These are phyloP conservation scores for Apiospora saccharicola DNA, from an alignment of 2,329 filamentous ascomycete species.

Conservation along the genomic window DNA sequence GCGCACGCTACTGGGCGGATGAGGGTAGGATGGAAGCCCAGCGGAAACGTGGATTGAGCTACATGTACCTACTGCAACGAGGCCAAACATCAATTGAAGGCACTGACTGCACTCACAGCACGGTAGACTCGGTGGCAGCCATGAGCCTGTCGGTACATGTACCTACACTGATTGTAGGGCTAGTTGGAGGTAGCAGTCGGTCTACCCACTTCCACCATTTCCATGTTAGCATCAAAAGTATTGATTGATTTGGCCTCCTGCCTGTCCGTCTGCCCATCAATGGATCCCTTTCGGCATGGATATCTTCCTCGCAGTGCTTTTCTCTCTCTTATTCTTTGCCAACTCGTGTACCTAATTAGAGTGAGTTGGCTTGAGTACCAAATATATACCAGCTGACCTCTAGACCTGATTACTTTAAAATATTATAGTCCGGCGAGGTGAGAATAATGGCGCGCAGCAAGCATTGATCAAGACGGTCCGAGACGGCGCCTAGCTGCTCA, in stretches of 20 bases:
- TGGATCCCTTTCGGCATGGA: too few species aligned
- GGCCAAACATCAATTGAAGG: background rate
- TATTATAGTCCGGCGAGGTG: background rate
- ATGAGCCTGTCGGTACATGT: too few species aligned
- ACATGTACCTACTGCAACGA: background rate
- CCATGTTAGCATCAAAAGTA: too few species aligned
- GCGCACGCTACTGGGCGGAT: slow-evolving; percentile 12
- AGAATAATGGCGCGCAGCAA: background rate
- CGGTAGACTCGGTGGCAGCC: too few species aligned
- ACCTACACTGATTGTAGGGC: too few species aligned
- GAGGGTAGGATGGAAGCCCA: slow-evolving; percentile 2
- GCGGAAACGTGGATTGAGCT: slow-evolving; percentile 11
- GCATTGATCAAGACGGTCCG: slow-evolving; percentile 17
- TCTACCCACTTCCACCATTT: background rate
- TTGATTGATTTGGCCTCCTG: background rate
- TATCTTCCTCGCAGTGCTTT: too few species aligned
- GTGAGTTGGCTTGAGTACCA: background rate
- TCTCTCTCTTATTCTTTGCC: background rate
- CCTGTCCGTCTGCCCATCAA: background rate
- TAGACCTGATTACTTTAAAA: too few species aligned
- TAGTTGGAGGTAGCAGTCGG: background rate
- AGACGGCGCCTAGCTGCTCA: slow-evolving; percentile 23
- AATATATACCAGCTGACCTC: background rate
- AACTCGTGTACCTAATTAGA: background rate
- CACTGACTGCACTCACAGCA: too few species aligned